These are phyloP conservation scores for Endoconidiophora polonica DNA, from an alignment of 2,329 filamentous ascomycete species.

Conservation along the genomic window DNA sequence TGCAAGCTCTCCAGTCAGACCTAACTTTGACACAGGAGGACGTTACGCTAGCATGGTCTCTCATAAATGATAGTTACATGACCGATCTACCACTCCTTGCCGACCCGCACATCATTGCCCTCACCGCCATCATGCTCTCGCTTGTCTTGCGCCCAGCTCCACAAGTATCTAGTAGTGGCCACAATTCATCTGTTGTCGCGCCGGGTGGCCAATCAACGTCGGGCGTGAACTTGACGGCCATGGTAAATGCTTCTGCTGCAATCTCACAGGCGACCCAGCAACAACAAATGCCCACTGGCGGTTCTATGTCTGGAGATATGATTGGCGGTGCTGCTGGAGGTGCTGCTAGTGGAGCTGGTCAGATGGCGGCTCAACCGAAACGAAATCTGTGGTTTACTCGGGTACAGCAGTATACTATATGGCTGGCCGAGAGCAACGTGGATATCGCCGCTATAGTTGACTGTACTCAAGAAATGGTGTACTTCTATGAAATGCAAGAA, in stretches of 20 bases:
- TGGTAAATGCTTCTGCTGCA: neutral
- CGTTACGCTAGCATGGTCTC: constrained; percentile 55
- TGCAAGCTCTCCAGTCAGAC: constrained; percentile 52
- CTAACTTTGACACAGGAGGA: constrained; percentile 65
- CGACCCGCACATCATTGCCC: constrained; percentile 73
- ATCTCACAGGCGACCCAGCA: constrained; percentile 3
- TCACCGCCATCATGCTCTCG: constrained; percentile 69
- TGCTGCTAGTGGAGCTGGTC: neutral
- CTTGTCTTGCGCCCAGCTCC: constrained; percentile 56
- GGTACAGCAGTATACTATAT: constrained; percentile 51
- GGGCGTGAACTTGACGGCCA: constrained; percentile 1
- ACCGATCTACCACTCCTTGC: constrained; percentile 79
- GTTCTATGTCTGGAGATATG: neutral
- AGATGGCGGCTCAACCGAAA: neutral
- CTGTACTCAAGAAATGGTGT: constrained; percentile 80
- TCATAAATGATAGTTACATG: constrained; percentile 85
- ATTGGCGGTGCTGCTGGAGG: constrained; percentile 12
- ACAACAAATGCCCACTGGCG: neutral
- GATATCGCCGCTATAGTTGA: constrained; percentile 76
- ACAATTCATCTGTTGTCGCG: constrained; percentile 13
- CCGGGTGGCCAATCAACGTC: constrained; percentile 1
- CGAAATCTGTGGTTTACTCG: constrained; percentile 19
- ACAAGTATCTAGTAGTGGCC: neutral
- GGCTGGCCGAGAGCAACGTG: constrained; percentile 72
- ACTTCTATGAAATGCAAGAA: constrained; percentile 60